phyloP scores from a whole-genome alignment of 1,284 basidiomycete genomes.

The Apiotrichum mycotoxinovorans region DNA sequence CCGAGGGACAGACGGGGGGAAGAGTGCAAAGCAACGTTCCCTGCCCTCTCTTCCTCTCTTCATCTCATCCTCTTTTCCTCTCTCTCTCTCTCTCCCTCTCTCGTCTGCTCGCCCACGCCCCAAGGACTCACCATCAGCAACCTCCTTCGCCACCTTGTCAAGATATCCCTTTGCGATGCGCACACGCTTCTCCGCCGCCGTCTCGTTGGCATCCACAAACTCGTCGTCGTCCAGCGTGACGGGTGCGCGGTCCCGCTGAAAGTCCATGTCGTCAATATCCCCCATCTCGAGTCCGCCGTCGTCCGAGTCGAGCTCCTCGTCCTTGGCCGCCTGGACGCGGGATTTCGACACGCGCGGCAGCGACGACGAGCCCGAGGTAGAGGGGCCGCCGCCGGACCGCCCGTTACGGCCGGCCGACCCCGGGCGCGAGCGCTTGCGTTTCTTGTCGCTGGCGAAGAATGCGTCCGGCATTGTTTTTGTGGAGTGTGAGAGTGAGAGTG shows the following conservation, averaged over 20 bases:
- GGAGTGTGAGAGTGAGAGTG: not conserved
- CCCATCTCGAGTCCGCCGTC: constrained; percentile 41
- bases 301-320: constrained; percentile 67
- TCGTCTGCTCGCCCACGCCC: no score
- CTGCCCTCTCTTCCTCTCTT: not conserved
- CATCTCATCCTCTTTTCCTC: not conserved
- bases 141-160: constrained; percentile 69
- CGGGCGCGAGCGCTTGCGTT: constrained; percentile 60
- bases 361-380: no score
- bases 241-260: constrained; percentile 52
- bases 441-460: constrained; percentile 70
- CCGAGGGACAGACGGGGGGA: not conserved
- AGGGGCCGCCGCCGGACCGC: no score
- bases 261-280: constrained; percentile 70
- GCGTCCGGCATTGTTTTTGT: constrained; percentile 63
- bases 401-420: constrained; percentile 39
- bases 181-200: constrained; percentile 88
- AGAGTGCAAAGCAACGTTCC: not conserved
- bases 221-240: constrained; percentile 71
- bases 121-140: constrained; percentile 62
- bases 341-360: constrained; percentile 12
- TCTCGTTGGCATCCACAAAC: constrained; percentile 64
- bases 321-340: constrained; percentile 34
- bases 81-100: not conserved
- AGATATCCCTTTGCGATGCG: constrained; percentile 87